phyloP scores from a whole-genome alignment of 176 grass and related monocot genomes.

The Raddia guianensis region DNA sequence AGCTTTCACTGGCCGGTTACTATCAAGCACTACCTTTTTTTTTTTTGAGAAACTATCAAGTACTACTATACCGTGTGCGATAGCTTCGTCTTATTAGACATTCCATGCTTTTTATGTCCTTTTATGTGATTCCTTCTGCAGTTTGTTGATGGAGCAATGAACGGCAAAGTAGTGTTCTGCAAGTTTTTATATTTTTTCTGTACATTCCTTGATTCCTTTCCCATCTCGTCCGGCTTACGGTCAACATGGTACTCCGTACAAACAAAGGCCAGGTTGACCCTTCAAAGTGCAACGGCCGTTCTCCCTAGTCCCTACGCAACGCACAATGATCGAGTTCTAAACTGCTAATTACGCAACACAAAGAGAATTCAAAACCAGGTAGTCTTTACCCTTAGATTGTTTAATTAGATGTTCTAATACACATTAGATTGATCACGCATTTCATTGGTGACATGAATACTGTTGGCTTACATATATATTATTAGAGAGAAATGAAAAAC shows the following conservation, averaged over 20 bases:
- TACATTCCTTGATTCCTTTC: constrained; percentile 26
- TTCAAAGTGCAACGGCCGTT: constrained; percentile 17
- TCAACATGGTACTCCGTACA: background rate
- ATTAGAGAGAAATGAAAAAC: background rate
- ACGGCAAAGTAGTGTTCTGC: constrained; percentile 19
- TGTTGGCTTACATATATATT: background rate
- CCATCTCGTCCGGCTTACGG: constrained; percentile 2
- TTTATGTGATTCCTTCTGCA: constrained; percentile 27
- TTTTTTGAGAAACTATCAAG: too few species aligned
- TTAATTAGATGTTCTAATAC: background rate
- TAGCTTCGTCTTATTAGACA: background rate
- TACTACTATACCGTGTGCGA: background rate
- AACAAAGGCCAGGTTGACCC: constrained; percentile 24
- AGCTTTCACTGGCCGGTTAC: background rate
- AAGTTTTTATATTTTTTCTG: constrained; percentile 28
- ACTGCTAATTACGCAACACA: constrained; percentile 1
- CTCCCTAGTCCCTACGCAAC: background rate
- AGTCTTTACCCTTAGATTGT: background rate
- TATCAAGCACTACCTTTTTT: too few species aligned
- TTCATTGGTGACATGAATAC: background rate
- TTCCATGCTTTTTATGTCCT: background rate
- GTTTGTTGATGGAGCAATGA: constrained; percentile 48
- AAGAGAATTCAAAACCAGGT: background rate
- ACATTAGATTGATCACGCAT: background rate
- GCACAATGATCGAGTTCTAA: background rate